Evolutionary conservation across 2,329 filamentous ascomycete species (phyloP).

Genomic region (Dactylellina leptospora): DNA sequence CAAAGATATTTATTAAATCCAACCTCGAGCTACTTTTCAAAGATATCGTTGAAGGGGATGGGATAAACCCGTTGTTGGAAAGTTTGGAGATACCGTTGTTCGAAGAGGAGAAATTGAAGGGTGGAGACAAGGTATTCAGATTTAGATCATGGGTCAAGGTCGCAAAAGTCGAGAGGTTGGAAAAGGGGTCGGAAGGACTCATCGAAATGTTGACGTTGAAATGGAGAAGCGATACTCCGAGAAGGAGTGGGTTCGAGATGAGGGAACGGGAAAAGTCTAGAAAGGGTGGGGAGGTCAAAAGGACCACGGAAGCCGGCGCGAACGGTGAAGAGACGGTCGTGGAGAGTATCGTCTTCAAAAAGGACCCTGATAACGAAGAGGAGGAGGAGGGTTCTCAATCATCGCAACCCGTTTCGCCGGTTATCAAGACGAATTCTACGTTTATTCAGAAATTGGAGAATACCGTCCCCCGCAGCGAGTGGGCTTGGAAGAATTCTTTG

Average conservation of each 20-base stretch:
- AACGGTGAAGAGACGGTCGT: constrained; percentile 25
- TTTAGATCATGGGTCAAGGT: constrained; percentile 48
- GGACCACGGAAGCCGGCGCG: constrained; percentile 9
- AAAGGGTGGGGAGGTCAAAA: constrained; percentile 9
- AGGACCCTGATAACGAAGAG: constrained; percentile 22
- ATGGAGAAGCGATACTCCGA: constrained; percentile 45
- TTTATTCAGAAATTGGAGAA: constrained; percentile 16
- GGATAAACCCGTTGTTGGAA: constrained; percentile 27
- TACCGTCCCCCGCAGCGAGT: constrained; percentile 28
- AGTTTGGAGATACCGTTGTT: constrained; percentile 38
- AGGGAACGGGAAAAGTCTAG: constrained; percentile 31
- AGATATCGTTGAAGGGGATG: constrained; percentile 9
- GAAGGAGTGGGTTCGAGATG: constrained; percentile 33
- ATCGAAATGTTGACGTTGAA: constrained; percentile 47
- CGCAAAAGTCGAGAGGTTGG: constrained; percentile 26
- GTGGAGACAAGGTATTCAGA: constrained; percentile 12
- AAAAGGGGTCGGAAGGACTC: constrained; percentile 28
- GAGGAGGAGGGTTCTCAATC: constrained; percentile 12
- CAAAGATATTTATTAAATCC: constrained; percentile 56
- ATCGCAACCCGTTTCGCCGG: not conserved
- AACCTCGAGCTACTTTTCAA: constrained; percentile 55
- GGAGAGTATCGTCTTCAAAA: constrained; percentile 24
- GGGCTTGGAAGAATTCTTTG: constrained; percentile 47
- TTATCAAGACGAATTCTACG: not conserved
- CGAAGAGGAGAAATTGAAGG: constrained; percentile 41